phyloP scores from a whole-genome alignment of 345 rosid genomes.

The Eucalyptus erythrocorys region DNA sequence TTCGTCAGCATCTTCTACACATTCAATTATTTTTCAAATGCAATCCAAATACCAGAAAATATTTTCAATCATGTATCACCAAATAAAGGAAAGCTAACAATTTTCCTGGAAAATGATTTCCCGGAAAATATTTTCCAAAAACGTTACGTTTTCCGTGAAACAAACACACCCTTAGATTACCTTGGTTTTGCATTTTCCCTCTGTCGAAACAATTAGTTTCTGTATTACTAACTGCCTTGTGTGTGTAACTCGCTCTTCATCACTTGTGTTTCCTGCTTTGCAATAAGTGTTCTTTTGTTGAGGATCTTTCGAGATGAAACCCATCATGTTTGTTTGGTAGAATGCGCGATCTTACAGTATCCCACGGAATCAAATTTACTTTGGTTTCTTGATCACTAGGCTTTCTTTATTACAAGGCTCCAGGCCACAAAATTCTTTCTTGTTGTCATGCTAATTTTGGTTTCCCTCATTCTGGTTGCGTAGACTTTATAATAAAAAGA shows the following conservation, averaged over 20 bases:
- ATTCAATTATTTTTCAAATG: no score
- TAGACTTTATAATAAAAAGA: no score
- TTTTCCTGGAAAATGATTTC: no score
- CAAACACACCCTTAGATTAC: no score
- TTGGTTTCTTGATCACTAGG: neutral
- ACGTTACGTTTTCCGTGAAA: no score
- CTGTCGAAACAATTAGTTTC: neutral
- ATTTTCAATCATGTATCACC: no score
- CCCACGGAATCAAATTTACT: neutral
- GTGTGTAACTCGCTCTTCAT: neutral
- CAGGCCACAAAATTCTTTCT: neutral
- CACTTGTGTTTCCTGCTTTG: conserved; percentile 32
- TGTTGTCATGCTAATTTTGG: neutral
- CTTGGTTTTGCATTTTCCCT: neutral
- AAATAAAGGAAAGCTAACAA: no score
- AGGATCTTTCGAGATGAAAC: neutral
- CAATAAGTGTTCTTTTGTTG: conserved; percentile 21
- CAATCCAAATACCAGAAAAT: no score
- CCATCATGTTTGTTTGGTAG: neutral
- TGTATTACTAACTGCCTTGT: neutral
- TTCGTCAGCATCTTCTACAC: no score
- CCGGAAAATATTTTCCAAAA: no score
- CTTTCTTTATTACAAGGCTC: no score
- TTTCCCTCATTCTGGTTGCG: neutral
- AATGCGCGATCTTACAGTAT: neutral